Percentiles rank a stretch among this genome's conserved stretches.
These are phyloP conservation scores for Lupinus albus DNA, from an alignment of 306 rosid genomes.

Conservation along the genomic window DNA sequence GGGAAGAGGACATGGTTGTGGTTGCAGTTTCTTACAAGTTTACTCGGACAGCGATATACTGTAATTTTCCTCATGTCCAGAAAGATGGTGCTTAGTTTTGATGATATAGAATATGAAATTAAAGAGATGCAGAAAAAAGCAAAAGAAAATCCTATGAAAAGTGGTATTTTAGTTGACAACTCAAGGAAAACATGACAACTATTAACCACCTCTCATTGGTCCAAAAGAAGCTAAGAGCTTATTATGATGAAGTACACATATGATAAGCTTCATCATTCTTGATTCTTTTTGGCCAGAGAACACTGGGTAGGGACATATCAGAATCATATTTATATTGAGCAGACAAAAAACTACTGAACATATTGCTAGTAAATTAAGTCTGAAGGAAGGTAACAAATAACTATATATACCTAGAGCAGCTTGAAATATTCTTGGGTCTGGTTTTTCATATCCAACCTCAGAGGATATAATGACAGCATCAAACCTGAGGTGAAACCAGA, in stretches of 20 bases:
- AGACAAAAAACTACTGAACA: conserved; percentile 2
- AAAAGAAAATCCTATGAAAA: neutral
- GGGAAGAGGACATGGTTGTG: neutral
- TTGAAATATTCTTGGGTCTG: conserved; percentile 80
- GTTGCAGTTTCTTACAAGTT: conserved; percentile 4
- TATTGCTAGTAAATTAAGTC: conserved; percentile 13
- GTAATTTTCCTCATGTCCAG: neutral
- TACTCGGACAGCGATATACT: neutral
- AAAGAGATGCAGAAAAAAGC: neutral
- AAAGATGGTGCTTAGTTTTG: neutral
- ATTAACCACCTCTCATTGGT: conserved; percentile 19
- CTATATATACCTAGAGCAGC: conserved; percentile 75
- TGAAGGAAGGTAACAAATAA: neutral
- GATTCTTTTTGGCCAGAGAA: neutral
- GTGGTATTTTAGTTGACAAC: neutral
- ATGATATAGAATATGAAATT: conserved; percentile 24
- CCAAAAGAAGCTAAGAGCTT: conserved; percentile 1
- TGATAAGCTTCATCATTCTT: neutral
- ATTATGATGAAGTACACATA: neutral
- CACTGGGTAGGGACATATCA: neutral
- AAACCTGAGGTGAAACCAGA: conserved; percentile 56
- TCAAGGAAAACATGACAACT: conserved; percentile 4
- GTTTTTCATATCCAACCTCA: conserved; percentile 93
- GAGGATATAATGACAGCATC: conserved; percentile 86
- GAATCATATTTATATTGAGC: conserved; percentile 10